phyloP scores from a whole-genome alignment of 2,329 filamentous ascomycete genomes.

The Aspergillus persii region DNA sequence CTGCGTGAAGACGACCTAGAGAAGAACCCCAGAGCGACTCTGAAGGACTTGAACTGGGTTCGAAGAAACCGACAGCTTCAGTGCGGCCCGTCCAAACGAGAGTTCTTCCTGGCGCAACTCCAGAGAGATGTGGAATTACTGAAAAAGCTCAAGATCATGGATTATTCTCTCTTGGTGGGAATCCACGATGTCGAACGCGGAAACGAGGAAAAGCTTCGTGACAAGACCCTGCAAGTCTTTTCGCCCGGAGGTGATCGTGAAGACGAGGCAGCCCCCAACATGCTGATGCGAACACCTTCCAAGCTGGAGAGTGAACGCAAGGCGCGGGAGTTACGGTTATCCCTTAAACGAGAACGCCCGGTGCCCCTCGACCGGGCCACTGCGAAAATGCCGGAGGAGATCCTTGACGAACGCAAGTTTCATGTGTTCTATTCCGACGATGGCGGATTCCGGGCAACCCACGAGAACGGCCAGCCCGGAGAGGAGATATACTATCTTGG shows the following conservation, averaged over 20 bases:
- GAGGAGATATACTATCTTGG: slow-evolving; percentile 97
- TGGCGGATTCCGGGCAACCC: slow-evolving; percentile 87
- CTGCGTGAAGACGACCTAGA: slow-evolving; percentile 84
- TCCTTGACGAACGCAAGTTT: slow-evolving; percentile 71
- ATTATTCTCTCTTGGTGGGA: slow-evolving; percentile 92
- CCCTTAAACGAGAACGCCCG: slow-evolving; percentile 88
- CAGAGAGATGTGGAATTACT: slow-evolving; percentile 81
- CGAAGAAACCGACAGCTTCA: slow-evolving; percentile 81
- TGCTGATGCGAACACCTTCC: slow-evolving; percentile 84
- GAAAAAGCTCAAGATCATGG: slow-evolving; percentile 93
- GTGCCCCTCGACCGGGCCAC: slow-evolving; percentile 84
- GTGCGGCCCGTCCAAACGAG: slow-evolving; percentile 83
- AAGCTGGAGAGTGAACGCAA: slow-evolving; percentile 90
- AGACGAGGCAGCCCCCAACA: slow-evolving; percentile 60
- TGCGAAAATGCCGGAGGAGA: slow-evolving; percentile 85
- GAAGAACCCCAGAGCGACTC: slow-evolving; percentile 83
- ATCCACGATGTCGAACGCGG: slow-evolving; percentile 88
- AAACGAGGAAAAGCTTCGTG: slow-evolving; percentile 88
- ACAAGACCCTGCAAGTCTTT: slow-evolving; percentile 90
- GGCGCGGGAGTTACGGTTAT: slow-evolving; percentile 83
- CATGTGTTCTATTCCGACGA: slow-evolving; percentile 93
- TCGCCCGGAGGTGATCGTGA: slow-evolving; percentile 75
- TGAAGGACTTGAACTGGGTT: slow-evolving; percentile 97
- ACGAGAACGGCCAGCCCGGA: slow-evolving; percentile 78
- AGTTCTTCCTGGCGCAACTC: slow-evolving; percentile 84